Evolutionary conservation across 2,329 filamentous ascomycete genomes (phyloP), one percentile per base, ranked within the genome.

Genomic region (Cercospora canescens): DNA sequence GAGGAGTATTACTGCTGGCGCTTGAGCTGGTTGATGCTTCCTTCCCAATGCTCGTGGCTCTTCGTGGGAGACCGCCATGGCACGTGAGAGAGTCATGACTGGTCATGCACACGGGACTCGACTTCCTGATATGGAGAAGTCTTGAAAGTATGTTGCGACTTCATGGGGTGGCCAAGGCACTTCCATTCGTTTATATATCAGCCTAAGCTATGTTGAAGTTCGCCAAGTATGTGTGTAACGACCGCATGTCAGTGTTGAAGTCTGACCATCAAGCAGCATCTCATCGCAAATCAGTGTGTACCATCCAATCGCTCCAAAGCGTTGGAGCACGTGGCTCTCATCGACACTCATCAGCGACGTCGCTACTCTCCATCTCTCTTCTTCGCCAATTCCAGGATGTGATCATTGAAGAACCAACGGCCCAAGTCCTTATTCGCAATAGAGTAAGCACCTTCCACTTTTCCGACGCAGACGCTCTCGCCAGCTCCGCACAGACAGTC

Each of bases 401-500:
- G 80, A 39, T 71, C 73, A 67, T 82, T 83, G 48, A 83, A 60
- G 59, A 70, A 79, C 80, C 70, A 72, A 12, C 55, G 60, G 11
- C 62, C 61, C 16, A 72, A 45, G 11, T 58, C 48, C 56, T 72
- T 71, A 4, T 67, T 65, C 3, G 70, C 60, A 75, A 83, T 76
- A 11, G 71, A 72, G 66, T 77, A 76, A 1, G 81, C 80, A 1
- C 82, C 81, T 6, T 75, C 72, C 32, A 82, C 81, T 60, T 70
- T 73, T 0, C 79, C 79, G 39, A 76, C 73, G 67, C 81, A 83
- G 3, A 72, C 68, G 3, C 65, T 68, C 16, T 75, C 73, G 3
- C 70, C 70, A 14, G 78, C 77, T 2, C 78, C 79, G 67, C 81
- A 83, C 39, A 74, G 75, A 68, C 82, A 83, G 39, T 80, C 72